These are phyloP conservation scores for Acephala macrosclerotiorum DNA, from an alignment of 2,329 filamentous ascomycete species.

Conservation along the genomic window DNA sequence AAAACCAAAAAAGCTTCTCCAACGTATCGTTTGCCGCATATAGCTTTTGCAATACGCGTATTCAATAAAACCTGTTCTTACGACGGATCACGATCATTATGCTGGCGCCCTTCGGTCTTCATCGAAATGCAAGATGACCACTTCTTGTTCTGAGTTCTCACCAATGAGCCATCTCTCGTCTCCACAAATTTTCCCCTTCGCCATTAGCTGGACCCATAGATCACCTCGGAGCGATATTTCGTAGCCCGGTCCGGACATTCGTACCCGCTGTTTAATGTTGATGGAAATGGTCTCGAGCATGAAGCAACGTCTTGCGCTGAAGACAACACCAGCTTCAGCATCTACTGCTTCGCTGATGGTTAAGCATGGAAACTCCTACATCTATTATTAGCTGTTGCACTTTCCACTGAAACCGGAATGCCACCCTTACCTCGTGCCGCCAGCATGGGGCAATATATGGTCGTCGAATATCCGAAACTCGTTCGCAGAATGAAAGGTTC, in stretches of 20 bases:
- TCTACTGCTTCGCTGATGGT: conserved; percentile 56
- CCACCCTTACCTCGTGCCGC: conserved; percentile 51
- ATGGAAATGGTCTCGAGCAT: conserved; percentile 55
- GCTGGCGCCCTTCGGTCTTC: neutral
- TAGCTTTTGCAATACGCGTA: no score
- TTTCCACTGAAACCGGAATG: neutral
- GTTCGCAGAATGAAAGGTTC: conserved; percentile 36
- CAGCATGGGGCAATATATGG: conserved; percentile 55
- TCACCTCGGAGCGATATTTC: conserved; percentile 53
- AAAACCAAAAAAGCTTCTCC: no score
- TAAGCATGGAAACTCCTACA: conserved; percentile 57
- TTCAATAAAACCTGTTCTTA: no score
- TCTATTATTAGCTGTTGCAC: neutral
- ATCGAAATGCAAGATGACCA: conserved; percentile 61
- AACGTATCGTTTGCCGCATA: no score
- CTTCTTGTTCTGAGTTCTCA: conserved; percentile 57
- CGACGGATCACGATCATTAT: neutral
- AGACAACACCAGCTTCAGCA: conserved; percentile 51
- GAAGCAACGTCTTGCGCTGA: conserved; percentile 56
- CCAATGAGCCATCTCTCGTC: conserved; percentile 69
- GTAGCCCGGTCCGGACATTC: conserved; percentile 41
- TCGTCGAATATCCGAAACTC: conserved; percentile 34
- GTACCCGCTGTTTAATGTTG: conserved; percentile 48
- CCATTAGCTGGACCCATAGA: conserved; percentile 57
- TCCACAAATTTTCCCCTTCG: conserved; percentile 61